A percentile compares a stretch with the other conserved stretches of the same genome.
Conservation (phyloP, 2,329 filamentous ascomycete genomes). For the Coniochaeta prunicola region DNA sequence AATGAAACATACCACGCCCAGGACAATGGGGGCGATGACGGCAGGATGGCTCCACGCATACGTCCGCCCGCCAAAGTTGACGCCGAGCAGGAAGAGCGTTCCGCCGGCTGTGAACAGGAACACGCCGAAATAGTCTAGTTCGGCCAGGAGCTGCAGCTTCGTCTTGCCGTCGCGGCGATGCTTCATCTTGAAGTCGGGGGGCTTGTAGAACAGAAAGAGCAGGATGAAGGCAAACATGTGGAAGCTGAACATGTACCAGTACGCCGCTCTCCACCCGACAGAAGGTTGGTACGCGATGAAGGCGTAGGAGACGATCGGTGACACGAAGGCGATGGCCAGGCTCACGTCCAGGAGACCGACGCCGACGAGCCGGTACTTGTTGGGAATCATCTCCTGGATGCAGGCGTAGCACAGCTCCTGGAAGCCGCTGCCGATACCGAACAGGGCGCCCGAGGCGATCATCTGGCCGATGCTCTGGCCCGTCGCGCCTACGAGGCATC, state of each 20-base stretch:
- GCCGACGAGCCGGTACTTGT: conserved; percentile 20
- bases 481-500: conserved; percentile 33
- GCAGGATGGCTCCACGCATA: conserved; percentile 21
- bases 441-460: conserved; percentile 31
- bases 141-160: conserved; percentile 13
- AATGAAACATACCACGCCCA: conserved; percentile 20
- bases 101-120: conserved; percentile 18
- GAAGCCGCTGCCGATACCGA: conserved; percentile 30
- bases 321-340: conserved; percentile 16
- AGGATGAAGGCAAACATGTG: conserved; percentile 13
- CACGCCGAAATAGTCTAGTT: conserved; percentile 17
- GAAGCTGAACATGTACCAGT: conserved; percentile 13
- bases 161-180: conserved; percentile 17
- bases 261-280: conserved; percentile 11
- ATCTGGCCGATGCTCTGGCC: conserved; percentile 29
- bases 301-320: conserved; percentile 22
- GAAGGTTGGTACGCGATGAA: conserved; percentile 24
- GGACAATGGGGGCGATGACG: conserved; percentile 20
- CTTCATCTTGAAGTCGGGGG: conserved; percentile 26
- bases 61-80: conserved; percentile 19
- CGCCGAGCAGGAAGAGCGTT: conserved; percentile 19
- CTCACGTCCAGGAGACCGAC: conserved; percentile 24
- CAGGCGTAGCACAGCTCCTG: conserved; percentile 25
- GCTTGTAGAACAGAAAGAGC: conserved; percentile 22
- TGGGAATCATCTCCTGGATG: background rate